These are phyloP conservation scores for Penicillium cataractarum DNA, from an alignment of 495 filamentous ascomycete species.

Conservation along the genomic window DNA sequence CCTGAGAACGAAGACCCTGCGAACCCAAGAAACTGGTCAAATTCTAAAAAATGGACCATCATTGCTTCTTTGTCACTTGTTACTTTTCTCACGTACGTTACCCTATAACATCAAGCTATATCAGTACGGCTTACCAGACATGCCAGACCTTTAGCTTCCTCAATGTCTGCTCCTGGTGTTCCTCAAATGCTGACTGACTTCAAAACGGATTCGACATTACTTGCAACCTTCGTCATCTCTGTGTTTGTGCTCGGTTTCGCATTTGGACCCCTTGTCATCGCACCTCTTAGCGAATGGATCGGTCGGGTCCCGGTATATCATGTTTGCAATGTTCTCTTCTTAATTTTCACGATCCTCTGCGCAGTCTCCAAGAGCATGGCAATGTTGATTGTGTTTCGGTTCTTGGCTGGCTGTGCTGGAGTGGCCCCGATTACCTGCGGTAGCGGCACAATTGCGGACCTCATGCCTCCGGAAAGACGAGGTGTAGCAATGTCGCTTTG, in stretches of 20 bases:
- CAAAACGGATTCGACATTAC: constrained; percentile 3
- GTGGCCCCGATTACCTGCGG: constrained; percentile 39
- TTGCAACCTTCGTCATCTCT: constrained; percentile 46
- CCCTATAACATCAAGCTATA: neutral
- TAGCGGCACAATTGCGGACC: constrained; percentile 56
- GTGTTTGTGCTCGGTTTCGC: constrained; percentile 55
- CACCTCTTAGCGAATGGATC: constrained; percentile 41
- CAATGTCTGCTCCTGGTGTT: constrained; percentile 61
- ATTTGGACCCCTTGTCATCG: constrained; percentile 34
- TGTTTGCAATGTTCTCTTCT: constrained; percentile 38
- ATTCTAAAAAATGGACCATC: constrained; percentile 2
- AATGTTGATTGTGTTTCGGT: constrained; percentile 61
- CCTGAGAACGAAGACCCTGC: neutral
- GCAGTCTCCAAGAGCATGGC: constrained; percentile 59
- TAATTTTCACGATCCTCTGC: constrained; percentile 63
- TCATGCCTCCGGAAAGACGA: constrained; percentile 52
- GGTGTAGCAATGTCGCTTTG: constrained; percentile 49
- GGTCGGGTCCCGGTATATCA: constrained; percentile 39
- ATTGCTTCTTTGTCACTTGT: neutral
- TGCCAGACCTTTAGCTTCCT: constrained; percentile 45
- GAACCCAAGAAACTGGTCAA: constrained; percentile 1
- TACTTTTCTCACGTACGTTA: neutral
- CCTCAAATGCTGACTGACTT: constrained; percentile 35
- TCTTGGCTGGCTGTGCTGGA: constrained; percentile 60
- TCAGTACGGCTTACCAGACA: neutral